Evolutionary conservation across 2,329 filamentous ascomycete genomes (phyloP).

Genomic region (Tolypocladium ovalisporum): DNA sequence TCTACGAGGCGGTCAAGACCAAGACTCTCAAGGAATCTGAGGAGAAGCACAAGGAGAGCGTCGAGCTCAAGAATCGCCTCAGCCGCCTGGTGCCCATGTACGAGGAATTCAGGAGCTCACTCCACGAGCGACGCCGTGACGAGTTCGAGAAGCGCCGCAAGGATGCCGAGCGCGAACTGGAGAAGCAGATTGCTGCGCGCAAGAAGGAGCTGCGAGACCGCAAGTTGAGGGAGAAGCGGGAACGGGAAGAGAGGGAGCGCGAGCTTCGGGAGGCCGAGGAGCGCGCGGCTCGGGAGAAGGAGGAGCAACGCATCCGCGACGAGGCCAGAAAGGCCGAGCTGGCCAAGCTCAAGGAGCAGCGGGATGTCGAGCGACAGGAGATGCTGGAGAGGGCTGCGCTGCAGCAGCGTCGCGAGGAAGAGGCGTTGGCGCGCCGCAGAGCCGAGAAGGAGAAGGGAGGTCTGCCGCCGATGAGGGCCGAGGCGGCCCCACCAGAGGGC

Average conservation of each 20-base stretch:
- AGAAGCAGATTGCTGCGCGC: conserved; percentile 80
- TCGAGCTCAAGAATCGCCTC: conserved; percentile 89
- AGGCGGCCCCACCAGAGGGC: conserved; percentile 12
- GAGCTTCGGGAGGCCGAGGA: conserved; percentile 76
- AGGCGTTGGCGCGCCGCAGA: conserved; percentile 67
- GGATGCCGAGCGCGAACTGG: conserved; percentile 83
- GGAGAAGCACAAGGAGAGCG: conserved; percentile 81
- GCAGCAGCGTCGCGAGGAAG: conserved; percentile 78
- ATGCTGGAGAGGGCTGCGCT: conserved; percentile 50
- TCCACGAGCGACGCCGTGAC: conserved; percentile 80
- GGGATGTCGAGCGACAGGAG: conserved; percentile 59
- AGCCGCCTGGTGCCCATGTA: conserved; percentile 75
- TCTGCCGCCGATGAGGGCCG: conserved; percentile 8
- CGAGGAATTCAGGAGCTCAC: conserved; percentile 68
- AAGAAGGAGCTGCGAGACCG: conserved; percentile 82
- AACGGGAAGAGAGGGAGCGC: conserved; percentile 75
- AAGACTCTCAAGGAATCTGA: conserved; percentile 73
- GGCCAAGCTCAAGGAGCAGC: conserved; percentile 54
- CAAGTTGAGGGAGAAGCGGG: conserved; percentile 70
- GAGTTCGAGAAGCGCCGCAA: conserved; percentile 93
- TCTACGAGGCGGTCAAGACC: conserved; percentile 69
- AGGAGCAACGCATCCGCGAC: conserved; percentile 69
- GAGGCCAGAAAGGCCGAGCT: conserved; percentile 68
- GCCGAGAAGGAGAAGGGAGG: conserved; percentile 47
- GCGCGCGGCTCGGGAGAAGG: conserved; percentile 67